These are phyloP conservation scores for Globisporangium megalacanthum DNA, from an alignment of 352 stramenopile genomes.

Conservation along the genomic window DNA sequence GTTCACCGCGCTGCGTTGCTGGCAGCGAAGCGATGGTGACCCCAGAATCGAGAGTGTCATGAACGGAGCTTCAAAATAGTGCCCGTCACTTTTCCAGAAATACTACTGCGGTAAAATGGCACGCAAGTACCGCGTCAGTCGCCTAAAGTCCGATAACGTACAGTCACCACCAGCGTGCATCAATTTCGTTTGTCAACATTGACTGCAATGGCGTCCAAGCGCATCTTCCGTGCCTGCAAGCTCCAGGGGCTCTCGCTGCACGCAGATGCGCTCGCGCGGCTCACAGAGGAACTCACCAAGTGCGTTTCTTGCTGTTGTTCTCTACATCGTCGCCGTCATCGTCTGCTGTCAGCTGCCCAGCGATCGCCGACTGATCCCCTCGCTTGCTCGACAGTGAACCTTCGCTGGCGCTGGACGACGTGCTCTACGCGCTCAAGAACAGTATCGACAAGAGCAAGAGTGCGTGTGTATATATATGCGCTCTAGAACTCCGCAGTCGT, in stretches of 20 bases:
- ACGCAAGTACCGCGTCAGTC: too few species aligned
- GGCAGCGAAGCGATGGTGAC: not conserved
- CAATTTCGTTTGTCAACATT: not conserved
- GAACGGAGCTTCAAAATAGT: too few species aligned
- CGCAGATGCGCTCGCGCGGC: constrained; percentile 53
- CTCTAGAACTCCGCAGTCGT: not conserved
- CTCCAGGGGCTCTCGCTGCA: constrained; percentile 78
- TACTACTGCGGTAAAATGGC: too few species aligned
- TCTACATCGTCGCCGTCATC: not conserved
- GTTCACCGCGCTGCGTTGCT: not conserved
- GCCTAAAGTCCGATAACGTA: too few species aligned
- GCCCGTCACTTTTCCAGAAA: too few species aligned
- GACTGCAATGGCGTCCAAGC: constrained; percentile 56
- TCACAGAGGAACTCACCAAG: constrained; percentile 66
- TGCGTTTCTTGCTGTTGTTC: constrained; percentile 12
- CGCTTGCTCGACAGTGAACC: constrained; percentile 35
- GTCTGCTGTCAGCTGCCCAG: not conserved
- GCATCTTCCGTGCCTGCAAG: constrained; percentile 80
- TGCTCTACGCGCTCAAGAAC: constrained; percentile 86
- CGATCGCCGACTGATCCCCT: not conserved
- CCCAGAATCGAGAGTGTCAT: not conserved
- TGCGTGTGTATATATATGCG: constrained; percentile 17
- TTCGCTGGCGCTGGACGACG: constrained; percentile 72
- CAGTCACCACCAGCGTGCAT: not conserved
- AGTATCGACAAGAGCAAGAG: constrained; percentile 86